A percentile compares a stretch with the other conserved stretches of the same genome.
These are phyloP conservation scores for Starmerella stigmatis DNA, from an alignment of 805 yeast genomes.

Conservation along the genomic window DNA sequence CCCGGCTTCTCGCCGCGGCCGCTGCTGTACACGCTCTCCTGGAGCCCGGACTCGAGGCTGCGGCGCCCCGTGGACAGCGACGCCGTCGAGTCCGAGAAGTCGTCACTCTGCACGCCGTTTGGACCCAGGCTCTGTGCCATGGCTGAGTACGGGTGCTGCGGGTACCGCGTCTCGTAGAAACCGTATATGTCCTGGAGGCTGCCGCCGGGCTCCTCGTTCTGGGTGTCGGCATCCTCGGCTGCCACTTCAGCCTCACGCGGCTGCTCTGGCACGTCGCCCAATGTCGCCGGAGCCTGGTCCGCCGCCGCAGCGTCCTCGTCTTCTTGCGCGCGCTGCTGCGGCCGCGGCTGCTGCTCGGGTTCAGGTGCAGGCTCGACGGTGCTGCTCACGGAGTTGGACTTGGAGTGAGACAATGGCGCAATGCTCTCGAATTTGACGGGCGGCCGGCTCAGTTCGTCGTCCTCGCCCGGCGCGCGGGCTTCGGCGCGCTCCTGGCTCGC, in stretches of 20 bases:
- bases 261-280: too few species aligned
- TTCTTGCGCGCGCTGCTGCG: not conserved
- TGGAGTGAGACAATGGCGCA: constrained; percentile 5
- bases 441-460: too few species aligned
- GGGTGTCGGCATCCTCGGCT: not conserved
- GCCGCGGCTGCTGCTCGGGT: not conserved
- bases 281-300: too few species aligned
- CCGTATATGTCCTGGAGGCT: constrained; percentile 25
- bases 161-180: constrained; percentile 24
- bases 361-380: not conserved
- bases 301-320: constrained; percentile 4
- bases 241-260: constrained; percentile 3
- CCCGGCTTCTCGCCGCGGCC: constrained; percentile 6
- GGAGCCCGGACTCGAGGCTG: constrained; percentile 21
- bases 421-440: not conserved
- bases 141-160: constrained; percentile 20
- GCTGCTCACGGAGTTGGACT: constrained; percentile 1
- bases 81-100: constrained; percentile 24
- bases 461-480: too few species aligned
- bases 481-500: too few species aligned
- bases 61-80: constrained; percentile 27
- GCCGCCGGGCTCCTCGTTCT: constrained; percentile 4
- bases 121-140: constrained; percentile 10
- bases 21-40: constrained; percentile 3
- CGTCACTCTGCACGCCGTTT: not conserved